Conservation (phyloP, 257 asterid genomes). For the Petunia secreta region DNA sequence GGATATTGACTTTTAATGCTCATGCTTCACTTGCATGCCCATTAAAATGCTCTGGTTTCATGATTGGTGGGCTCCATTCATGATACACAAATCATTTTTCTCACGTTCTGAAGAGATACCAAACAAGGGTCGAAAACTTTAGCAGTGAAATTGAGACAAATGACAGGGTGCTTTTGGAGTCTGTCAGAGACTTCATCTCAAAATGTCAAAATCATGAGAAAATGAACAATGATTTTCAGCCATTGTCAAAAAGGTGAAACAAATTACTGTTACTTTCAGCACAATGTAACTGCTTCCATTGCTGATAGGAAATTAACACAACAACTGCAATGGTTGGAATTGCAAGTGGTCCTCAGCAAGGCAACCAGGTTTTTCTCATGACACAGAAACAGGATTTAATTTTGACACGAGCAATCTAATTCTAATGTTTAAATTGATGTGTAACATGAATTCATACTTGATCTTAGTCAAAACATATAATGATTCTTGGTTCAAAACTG, state of each 20-base stretch:
- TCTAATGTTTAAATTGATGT: not conserved
- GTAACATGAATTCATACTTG: not conserved
- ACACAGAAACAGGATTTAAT: not conserved
- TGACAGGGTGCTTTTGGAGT: slow-evolving; percentile 1
- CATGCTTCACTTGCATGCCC: slow-evolving; percentile 6
- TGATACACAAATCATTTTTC: not conserved
- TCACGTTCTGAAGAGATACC: not conserved
- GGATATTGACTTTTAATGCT: not conserved
- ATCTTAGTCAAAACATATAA: not conserved
- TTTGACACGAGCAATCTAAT: slow-evolving; percentile 14
- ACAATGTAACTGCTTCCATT: not conserved
- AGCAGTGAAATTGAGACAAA: not conserved
- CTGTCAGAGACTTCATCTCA: not conserved
- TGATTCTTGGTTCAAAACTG: not conserved
- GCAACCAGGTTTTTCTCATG: slow-evolving; percentile 20
- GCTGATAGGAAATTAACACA: not conserved
- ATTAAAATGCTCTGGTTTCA: not conserved
- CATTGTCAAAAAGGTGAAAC: not conserved
- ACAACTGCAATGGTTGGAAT: not conserved
- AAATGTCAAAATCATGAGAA: slow-evolving; percentile 3
- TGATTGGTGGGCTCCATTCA: not conserved
- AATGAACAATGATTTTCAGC: not conserved
- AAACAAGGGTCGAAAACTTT: not conserved
- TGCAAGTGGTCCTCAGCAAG: not conserved
- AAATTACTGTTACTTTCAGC: not conserved